phyloP scores from a whole-genome alignment of 2,329 filamentous ascomycete species.

The Arthrobotrys sinensis region DNA sequence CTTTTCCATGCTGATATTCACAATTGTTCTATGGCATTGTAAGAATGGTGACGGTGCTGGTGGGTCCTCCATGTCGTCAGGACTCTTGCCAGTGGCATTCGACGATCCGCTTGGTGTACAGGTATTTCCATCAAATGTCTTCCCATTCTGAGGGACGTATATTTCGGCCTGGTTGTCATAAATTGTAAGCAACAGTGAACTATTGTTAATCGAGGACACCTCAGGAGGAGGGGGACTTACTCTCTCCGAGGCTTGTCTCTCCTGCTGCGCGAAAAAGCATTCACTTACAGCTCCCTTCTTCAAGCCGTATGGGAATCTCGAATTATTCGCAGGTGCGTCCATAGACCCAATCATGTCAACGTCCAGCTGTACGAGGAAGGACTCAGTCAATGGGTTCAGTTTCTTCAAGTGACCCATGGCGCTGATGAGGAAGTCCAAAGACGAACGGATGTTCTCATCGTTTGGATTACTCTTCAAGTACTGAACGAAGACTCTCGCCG shows the following conservation, averaged over 20 bases:
- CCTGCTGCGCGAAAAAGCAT: slow-evolving; percentile 44
- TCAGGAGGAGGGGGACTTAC: slow-evolving; percentile 20
- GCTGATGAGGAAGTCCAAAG: slow-evolving; percentile 88
- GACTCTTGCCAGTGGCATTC: slow-evolving; percentile 23
- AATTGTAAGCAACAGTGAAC: slow-evolving; percentile 6
- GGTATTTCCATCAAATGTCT: slow-evolving; percentile 1
- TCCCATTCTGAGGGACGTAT: slow-evolving; percentile 9
- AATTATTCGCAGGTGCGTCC: slow-evolving; percentile 59
- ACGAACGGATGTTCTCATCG: slow-evolving; percentile 82
- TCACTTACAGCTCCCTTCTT: slow-evolving; percentile 63
- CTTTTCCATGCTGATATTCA: slow-evolving; percentile 54
- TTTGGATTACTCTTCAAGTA: slow-evolving; percentile 95
- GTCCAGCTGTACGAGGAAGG: slow-evolving; percentile 92
- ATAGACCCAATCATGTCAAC: slow-evolving; percentile 76
- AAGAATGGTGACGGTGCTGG: slow-evolving; percentile 39
- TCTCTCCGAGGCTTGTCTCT: neutral
- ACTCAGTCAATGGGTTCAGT: slow-evolving; percentile 91
- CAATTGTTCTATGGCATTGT: slow-evolving; percentile 41
- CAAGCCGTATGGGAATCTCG: slow-evolving; percentile 62
- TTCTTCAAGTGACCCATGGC: slow-evolving; percentile 92
- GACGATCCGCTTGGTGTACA: slow-evolving; percentile 27
- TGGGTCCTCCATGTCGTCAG: slow-evolving; percentile 13
- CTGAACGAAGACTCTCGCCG: slow-evolving; percentile 93
- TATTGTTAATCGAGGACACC: neutral
- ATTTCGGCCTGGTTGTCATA: slow-evolving; percentile 42